Base-by-base conservation (phyloP, 306 rosid species). In the Lablab purpureus region DNA sequence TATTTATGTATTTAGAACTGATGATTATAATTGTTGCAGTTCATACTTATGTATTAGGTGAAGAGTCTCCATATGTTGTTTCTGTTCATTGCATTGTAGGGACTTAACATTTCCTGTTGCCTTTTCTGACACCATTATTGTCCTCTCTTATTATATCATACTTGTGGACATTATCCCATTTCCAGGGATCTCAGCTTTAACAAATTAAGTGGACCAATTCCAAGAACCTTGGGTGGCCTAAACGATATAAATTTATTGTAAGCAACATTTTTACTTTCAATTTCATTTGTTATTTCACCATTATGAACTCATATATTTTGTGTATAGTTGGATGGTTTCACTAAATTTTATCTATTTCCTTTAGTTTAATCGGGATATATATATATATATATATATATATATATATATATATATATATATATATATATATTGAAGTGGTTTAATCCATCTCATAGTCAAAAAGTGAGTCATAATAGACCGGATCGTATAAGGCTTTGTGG, bases 131-230 rank as follows among this genome's bases (percentile, higher is more conserved):
- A 19, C 58, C 32, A 22, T 72, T 64, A 2, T 47, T 34, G 28
- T 45, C 36, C 27, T 52, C 28, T 64, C 71, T 64, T 14, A 8
- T 10, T n/a, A 28, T 6, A 37, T 34, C 15, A 54, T 56, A 59
- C 36, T 6, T 37, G 14, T 59, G 67, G 40, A 23, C 47, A 49
- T 45, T 9, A 30, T 41, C 59, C 62, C 23, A n/a, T 59, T 84
- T 60, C 14, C 84, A 84, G 87, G 45, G 87, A 84, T 25, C 71
- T 84, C 8, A 75, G 87, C 30, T 80, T 84, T 80, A 84, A 84
- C 82, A 84, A 80, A 63, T 80, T 84, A 68, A 84, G 71, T 22
- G 87, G 84, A 75, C 30, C 27, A 0, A 84, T 84, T 60, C 84
- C 87, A 1, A 70, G 23, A 62, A 75, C 43, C 25, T 52, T 80